phyloP scores from a whole-genome alignment of 495 filamentous ascomycete genomes.

The Rhypophila decipiens region DNA sequence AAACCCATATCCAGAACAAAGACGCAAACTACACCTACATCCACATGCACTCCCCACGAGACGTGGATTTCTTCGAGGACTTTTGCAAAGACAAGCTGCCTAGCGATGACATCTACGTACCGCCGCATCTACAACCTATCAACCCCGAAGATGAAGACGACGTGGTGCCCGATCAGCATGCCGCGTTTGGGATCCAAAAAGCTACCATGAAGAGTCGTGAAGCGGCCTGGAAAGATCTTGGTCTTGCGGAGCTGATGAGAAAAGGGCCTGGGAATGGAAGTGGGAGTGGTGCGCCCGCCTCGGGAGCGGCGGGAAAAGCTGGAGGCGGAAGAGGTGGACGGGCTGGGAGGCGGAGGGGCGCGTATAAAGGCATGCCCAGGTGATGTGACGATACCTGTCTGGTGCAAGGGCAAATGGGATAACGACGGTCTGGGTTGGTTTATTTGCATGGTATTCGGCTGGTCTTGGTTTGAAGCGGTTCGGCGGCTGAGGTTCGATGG shows the following conservation, averaged over 20 bases:
- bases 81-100: slow-evolving; percentile 64
- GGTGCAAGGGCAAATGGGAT: neutral
- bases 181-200: slow-evolving; percentile 88
- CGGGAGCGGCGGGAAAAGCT: slow-evolving; percentile 15
- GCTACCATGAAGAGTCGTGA: slow-evolving; percentile 69
- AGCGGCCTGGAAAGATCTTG: slow-evolving; percentile 80
- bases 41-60: slow-evolving; percentile 72
- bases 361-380: slow-evolving; percentile 40
- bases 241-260: slow-evolving; percentile 63
- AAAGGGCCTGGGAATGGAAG: slow-evolving; percentile 41
- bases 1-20: slow-evolving; percentile 85
- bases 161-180: slow-evolving; percentile 94
- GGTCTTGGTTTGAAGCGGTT: too few relatives aligned
- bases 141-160: slow-evolving; percentile 99
- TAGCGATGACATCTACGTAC: slow-evolving; percentile 79
- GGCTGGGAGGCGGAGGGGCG: slow-evolving; percentile 5
- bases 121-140: slow-evolving; percentile 80
- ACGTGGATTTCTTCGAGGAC: slow-evolving; percentile 91
- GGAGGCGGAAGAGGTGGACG: slow-evolving; percentile 7
- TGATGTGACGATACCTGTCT: slow-evolving; percentile 15
- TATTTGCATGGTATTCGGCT: neutral
- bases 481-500: too few relatives aligned
- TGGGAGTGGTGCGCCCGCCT: neutral
- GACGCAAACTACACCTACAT: slow-evolving; percentile 82
- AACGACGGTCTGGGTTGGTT: neutral